These are phyloP conservation scores for Cynanchum wilfordii DNA, from an alignment of 257 asterid species.

Conservation along the genomic window DNA sequence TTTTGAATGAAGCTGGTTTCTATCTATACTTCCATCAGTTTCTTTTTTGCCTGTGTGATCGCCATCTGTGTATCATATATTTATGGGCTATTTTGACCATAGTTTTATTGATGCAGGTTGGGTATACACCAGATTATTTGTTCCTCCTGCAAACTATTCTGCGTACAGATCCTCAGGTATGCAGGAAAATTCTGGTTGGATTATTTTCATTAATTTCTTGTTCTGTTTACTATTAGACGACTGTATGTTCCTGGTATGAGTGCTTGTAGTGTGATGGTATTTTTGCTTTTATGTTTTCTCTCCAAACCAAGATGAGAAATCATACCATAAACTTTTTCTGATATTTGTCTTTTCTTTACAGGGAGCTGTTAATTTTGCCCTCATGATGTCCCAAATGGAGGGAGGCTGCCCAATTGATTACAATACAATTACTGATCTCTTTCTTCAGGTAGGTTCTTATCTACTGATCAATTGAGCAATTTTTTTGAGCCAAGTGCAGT, in stretches of 20 bases:
- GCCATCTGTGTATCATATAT: neutral
- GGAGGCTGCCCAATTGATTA: constrained; percentile 99
- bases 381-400: constrained; percentile 99
- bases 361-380: constrained; percentile 99
- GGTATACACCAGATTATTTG: constrained; percentile 93
- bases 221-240: neutral
- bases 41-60: neutral
- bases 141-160: constrained; percentile 98
- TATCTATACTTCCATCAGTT: neutral
- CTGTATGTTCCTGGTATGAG: neutral
- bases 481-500: neutral
- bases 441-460: constrained; percentile 70
- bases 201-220: neutral
- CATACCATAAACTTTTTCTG: constrained; percentile 1
- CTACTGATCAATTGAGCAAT: constrained; percentile 3
- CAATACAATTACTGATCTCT: constrained; percentile 96
- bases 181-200: constrained; percentile 1
- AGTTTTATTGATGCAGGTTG: constrained; percentile 62
- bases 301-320: too few relatives aligned
- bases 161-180: constrained; percentile 98
- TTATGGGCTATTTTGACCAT: neutral
- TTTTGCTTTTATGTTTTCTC: neutral
- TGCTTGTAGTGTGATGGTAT: neutral
- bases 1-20: neutral
- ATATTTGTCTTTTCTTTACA: constrained; percentile 27